phyloP scores from a whole-genome alignment of 2,329 filamentous ascomycete genomes.

The Fusarium irregulare region DNA sequence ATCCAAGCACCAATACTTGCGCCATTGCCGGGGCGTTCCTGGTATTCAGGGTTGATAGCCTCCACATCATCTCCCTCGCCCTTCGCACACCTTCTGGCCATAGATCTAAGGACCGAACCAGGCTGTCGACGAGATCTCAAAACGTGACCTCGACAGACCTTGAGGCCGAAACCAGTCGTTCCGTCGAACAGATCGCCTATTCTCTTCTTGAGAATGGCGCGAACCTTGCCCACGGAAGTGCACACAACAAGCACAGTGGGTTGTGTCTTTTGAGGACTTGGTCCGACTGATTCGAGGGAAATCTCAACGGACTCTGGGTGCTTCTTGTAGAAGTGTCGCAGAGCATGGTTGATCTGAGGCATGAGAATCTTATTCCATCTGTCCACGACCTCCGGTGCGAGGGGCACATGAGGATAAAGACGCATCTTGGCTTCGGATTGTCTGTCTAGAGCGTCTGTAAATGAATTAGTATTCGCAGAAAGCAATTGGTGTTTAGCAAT shows the following conservation, averaged over 20 bases:
- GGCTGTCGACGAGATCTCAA: slow-evolving; percentile 66
- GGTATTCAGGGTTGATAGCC: slow-evolving; percentile 78
- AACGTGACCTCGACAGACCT: slow-evolving; percentile 77
- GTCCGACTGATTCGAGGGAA: slow-evolving; percentile 79
- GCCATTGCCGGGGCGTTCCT: slow-evolving; percentile 82
- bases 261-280: slow-evolving; percentile 71
- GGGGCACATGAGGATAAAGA: slow-evolving; percentile 68
- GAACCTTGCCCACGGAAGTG: slow-evolving; percentile 78
- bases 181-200: slow-evolving; percentile 74
- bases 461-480: slow-evolving; percentile 3
- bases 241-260: slow-evolving; percentile 84
- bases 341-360: slow-evolving; percentile 77
- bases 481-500: too few relatives aligned
- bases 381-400: slow-evolving; percentile 71
- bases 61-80: slow-evolving; percentile 54
- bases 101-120: slow-evolving; percentile 47
- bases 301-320: slow-evolving; percentile 83
- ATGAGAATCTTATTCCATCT: slow-evolving; percentile 79
- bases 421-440: slow-evolving; percentile 59
- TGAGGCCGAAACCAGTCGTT: slow-evolving; percentile 70
- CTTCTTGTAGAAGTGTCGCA: slow-evolving; percentile 77
- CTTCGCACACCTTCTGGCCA: slow-evolving; percentile 48
- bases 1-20: slow-evolving; percentile 94
- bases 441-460: slow-evolving; percentile 39
- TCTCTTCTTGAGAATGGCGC: slow-evolving; percentile 75